Conservation (phyloP, 495 filamentous ascomycete genomes). For the Penicillium subrubescens region DNA sequence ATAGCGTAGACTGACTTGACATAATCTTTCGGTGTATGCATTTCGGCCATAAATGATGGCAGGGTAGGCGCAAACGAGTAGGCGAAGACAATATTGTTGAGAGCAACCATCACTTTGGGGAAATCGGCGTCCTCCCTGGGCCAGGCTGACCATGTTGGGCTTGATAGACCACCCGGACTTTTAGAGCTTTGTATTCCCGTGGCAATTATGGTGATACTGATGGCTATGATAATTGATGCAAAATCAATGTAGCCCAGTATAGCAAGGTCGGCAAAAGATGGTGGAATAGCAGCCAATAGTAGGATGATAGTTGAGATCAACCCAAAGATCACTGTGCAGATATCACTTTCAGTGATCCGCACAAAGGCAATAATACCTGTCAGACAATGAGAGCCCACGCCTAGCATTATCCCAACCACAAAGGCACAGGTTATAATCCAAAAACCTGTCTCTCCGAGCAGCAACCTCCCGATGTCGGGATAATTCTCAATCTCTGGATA, state of each 20-base stretch:
- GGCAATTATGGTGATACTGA: conserved; percentile 68
- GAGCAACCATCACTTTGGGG: conserved; percentile 52
- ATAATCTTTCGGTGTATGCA: conserved; percentile 66
- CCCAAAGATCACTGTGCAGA: conserved; percentile 65
- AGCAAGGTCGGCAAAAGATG: conserved; percentile 54
- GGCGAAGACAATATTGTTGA: conserved; percentile 72
- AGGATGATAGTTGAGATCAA: conserved; percentile 62
- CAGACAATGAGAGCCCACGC: conserved; percentile 69
- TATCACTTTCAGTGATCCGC: conserved; percentile 56
- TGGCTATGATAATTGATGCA: conserved; percentile 64
- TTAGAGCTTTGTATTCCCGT: conserved; percentile 49
- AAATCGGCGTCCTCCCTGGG: conserved; percentile 32
- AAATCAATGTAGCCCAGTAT: conserved; percentile 64
- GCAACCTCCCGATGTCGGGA: conserved; percentile 62
- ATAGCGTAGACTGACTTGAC: conserved; percentile 61
- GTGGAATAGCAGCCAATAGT: conserved; percentile 61
- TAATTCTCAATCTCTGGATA: conserved; percentile 66
- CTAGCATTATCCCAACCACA: conserved; percentile 62
- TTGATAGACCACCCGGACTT: conserved; percentile 23
- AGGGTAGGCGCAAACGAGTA: conserved; percentile 61
- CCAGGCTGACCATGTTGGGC: conserved; percentile 39
- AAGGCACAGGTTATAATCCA: conserved; percentile 61
- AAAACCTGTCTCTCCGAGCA: conserved; percentile 61
- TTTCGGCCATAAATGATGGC: conserved; percentile 73
- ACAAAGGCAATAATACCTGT: conserved; percentile 70